These are phyloP conservation scores for Cenchrus americanus DNA, from an alignment of 176 grass and related monocot genomes.

Conservation along the genomic window DNA sequence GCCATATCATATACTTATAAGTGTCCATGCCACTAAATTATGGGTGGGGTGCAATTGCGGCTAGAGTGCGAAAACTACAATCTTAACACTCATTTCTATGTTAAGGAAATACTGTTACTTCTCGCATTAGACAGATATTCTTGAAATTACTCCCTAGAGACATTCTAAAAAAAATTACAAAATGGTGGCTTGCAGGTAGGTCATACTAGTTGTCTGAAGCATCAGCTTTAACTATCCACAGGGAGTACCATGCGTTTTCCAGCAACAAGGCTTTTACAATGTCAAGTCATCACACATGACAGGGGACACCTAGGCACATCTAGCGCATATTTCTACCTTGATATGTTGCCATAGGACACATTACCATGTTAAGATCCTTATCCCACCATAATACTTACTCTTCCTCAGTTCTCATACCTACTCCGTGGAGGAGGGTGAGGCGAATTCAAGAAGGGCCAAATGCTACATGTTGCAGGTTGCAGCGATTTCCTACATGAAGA, in stretches of 20 bases:
- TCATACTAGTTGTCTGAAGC: too few species aligned
- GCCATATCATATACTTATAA: not conserved
- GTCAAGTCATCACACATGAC: not conserved
- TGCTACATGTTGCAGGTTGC: too few species aligned
- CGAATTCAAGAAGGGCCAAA: too few species aligned
- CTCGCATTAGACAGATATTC: not conserved
- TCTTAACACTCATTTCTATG: not conserved
- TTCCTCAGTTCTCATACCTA: not conserved
- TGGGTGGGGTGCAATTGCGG: not conserved
- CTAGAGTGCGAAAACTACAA: not conserved
- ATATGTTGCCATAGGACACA: not conserved
- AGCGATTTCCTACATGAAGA: too few species aligned
- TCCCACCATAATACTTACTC: not conserved
- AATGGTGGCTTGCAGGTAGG: not conserved
- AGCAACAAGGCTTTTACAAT: not conserved
- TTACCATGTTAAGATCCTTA: not conserved
- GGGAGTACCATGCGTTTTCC: not conserved
- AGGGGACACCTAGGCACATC: not conserved
- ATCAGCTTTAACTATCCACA: too few species aligned
- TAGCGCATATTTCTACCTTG: too few species aligned
- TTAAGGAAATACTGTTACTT: not conserved
- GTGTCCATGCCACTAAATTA: not conserved
- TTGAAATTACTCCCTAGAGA: not conserved
- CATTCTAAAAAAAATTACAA: not conserved
- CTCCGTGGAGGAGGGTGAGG: too few species aligned